phyloP scores from a whole-genome alignment of 352 stramenopile genomes.

The Elongisporangium undulatum region DNA sequence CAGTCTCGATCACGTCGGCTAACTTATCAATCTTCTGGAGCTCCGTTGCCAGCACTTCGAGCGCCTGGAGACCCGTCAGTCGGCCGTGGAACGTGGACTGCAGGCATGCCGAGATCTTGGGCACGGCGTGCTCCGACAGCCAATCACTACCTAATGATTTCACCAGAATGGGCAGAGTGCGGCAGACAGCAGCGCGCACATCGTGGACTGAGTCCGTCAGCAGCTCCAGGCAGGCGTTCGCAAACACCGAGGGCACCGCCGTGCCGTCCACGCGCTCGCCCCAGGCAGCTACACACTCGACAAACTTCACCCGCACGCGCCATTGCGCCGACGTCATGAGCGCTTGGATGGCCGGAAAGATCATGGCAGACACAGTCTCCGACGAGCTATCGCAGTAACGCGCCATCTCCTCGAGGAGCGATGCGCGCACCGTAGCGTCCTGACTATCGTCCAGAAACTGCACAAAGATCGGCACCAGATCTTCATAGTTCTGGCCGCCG shows the following conservation, averaged over 20 bases:
- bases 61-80: conserved; percentile 61
- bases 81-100: conserved; percentile 70
- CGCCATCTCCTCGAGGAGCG: conserved; percentile 79
- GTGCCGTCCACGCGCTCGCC: conserved; percentile 58
- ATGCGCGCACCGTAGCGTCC: conserved; percentile 71
- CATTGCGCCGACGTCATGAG: conserved; percentile 67
- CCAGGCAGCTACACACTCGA: conserved; percentile 82
- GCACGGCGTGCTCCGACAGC: conserved; percentile 64
- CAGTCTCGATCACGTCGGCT: conserved; percentile 50
- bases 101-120: conserved; percentile 54
- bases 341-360: conserved; percentile 64
- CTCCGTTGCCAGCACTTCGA: conserved; percentile 58
- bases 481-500: conserved; percentile 62
- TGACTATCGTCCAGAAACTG: conserved; percentile 81
- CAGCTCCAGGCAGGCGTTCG: conserved; percentile 63
- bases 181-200: conserved; percentile 59
- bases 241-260: conserved; percentile 58
- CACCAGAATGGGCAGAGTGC: conserved; percentile 58
- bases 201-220: conserved; percentile 67
- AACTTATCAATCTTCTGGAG: conserved; percentile 71
- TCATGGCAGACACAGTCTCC: conserved; percentile 60
- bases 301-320: conserved; percentile 83
- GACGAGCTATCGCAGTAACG: conserved; percentile 66
- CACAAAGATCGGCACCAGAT: conserved; percentile 79
- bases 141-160: conserved; percentile 75